Percentiles rank a stretch among this genome's conserved stretches.
These are phyloP conservation scores for Debaryomyces nepalensis DNA, from an alignment of 1,139 yeast genomes.

Conservation along the genomic window DNA sequence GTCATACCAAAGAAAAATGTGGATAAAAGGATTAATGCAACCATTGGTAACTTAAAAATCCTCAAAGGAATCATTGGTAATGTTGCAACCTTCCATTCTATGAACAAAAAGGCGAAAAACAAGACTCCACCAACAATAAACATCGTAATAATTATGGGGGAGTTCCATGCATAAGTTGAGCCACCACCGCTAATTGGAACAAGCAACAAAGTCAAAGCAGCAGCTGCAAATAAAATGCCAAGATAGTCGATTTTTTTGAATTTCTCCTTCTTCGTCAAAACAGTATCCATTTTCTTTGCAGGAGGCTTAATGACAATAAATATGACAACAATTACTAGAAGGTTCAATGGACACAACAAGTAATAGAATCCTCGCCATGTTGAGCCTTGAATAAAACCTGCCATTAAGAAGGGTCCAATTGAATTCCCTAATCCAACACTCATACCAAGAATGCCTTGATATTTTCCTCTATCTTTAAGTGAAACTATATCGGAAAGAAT, in stretches of 20 bases:
- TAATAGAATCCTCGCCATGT: slow-evolving; percentile 59
- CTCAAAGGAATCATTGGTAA: slow-evolving; percentile 63
- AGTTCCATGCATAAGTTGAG: slow-evolving; percentile 54
- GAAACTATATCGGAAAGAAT: slow-evolving; percentile 50
- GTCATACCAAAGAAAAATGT: slow-evolving; percentile 55
- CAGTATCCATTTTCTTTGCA: slow-evolving; percentile 24
- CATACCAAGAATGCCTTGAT: slow-evolving; percentile 54
- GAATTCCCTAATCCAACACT: slow-evolving; percentile 61
- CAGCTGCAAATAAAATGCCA: slow-evolving; percentile 51
- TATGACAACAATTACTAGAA: slow-evolving; percentile 32
- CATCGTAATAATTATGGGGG: slow-evolving; percentile 51
- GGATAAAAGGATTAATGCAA: slow-evolving; percentile 46
- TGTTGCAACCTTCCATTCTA: slow-evolving; percentile 54
- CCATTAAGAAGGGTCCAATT: slow-evolving; percentile 59
- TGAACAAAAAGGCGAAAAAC: slow-evolving; percentile 43
- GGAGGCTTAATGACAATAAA: slow-evolving; percentile 30
- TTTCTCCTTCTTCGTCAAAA: slow-evolving; percentile 34
- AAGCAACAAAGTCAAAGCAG: slow-evolving; percentile 48
- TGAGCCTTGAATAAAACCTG: slow-evolving; percentile 49
- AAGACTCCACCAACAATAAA: slow-evolving; percentile 51
- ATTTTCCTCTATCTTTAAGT: slow-evolving; percentile 48
- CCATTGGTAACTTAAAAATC: slow-evolving; percentile 44
- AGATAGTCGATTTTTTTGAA: slow-evolving; percentile 50
- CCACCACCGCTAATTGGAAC: slow-evolving; percentile 64
- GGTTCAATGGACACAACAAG: slow-evolving; percentile 49